Conservation (phyloP, 2,329 filamentous ascomycete genomes). For the Mariannaea sp. region DNA sequence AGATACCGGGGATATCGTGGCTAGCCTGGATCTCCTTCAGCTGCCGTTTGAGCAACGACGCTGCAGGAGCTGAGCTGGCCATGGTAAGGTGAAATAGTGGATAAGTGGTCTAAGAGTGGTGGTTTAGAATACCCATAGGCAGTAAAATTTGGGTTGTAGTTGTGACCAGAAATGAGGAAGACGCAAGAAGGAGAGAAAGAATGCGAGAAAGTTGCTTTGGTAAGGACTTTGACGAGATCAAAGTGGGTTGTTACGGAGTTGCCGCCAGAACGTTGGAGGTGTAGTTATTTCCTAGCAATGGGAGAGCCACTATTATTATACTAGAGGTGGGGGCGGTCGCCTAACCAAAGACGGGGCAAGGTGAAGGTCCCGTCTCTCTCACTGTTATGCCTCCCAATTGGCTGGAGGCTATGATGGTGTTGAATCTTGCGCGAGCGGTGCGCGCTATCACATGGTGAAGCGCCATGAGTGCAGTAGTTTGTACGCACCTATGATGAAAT, state of each 20-base stretch:
- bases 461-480: no score
- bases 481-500: no score
- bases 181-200: neutral
- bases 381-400: neutral
- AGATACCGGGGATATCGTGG: slow-evolving; percentile 92
- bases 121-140: neutral
- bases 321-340: neutral
- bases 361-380: neutral
- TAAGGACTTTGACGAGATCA: slow-evolving; percentile 4
- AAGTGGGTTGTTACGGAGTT: slow-evolving; percentile 13
- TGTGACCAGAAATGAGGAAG: neutral
- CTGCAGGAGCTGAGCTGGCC: slow-evolving; percentile 58
- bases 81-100: slow-evolving; percentile 21
- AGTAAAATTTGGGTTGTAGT: neutral
- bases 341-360: neutral
- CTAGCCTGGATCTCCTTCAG: slow-evolving; percentile 92
- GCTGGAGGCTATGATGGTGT: neutral
- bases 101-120: neutral
- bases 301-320: neutral
- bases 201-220: slow-evolving; percentile 7
- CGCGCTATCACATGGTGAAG: no score
- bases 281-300: no score
- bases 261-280: no score
- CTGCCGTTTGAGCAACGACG: slow-evolving; percentile 78
- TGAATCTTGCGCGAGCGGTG: neutral